Percentiles rank a stretch among this genome's conserved stretches.
Evolutionary conservation across 2,329 filamentous ascomycete genomes (phyloP).

Genomic region (Arthroderma uncinatum): DNA sequence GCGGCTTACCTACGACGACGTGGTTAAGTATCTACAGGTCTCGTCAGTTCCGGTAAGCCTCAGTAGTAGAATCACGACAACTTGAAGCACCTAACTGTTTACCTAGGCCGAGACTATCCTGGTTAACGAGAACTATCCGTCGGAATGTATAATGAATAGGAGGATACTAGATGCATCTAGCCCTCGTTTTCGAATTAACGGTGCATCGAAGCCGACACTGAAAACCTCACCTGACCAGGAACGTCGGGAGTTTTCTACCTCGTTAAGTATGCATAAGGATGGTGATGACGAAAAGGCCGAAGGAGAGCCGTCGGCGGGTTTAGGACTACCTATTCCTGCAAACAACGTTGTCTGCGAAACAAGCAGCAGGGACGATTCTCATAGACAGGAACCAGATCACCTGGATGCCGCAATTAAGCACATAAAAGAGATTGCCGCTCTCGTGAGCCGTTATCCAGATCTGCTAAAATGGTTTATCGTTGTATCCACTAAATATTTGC

Average conservation of each 20-base stretch:
- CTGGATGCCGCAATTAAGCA: neutral
- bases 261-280: neutral
- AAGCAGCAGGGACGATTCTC: neutral
- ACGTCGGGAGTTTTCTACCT: neutral
- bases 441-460: neutral
- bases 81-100: slow-evolving; percentile 13
- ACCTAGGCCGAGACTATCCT: slow-evolving; percentile 34
- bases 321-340: neutral
- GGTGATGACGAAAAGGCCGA: neutral
- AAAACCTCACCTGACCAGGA: neutral
- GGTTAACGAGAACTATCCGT: slow-evolving; percentile 57
- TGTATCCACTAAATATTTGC: neutral
- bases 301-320: neutral
- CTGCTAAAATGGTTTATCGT: neutral
- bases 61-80: neutral
- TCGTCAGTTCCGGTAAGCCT: slow-evolving; percentile 39
- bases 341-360: neutral
- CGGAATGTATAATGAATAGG: slow-evolving; percentile 54
- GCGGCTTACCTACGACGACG: slow-evolving; percentile 50
- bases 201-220: slow-evolving; percentile 12
- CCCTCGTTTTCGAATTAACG: slow-evolving; percentile 40
- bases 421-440: neutral
- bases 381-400: neutral
- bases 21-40: slow-evolving; percentile 47
- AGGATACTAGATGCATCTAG: slow-evolving; percentile 47